Conservation (phyloP, 345 rosid species). For the Toxicodendron radicans region DNA sequence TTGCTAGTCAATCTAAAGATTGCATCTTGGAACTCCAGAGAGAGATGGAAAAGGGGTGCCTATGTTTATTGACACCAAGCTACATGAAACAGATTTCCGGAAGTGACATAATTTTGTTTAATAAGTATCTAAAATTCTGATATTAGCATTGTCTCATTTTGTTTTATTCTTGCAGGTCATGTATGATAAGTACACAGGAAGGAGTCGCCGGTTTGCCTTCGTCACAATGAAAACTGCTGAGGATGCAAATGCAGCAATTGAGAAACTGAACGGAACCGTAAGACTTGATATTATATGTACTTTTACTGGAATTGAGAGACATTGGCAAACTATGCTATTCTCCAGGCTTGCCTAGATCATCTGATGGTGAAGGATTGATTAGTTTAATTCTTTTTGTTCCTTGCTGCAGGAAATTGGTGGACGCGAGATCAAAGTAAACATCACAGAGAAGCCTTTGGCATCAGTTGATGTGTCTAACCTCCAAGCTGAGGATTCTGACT, state of each 20-base stretch:
- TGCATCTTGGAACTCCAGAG: not conserved
- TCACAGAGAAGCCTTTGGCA: slow-evolving; percentile 70
- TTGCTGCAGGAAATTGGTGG: slow-evolving; percentile 67
- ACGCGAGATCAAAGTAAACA: slow-evolving; percentile 79
- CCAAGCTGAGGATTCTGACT: slow-evolving; percentile 70
- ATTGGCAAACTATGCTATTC: not conserved
- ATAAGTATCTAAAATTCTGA: not conserved
- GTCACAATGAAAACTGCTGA: slow-evolving; percentile 82
- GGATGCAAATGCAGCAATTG: slow-evolving; percentile 76
- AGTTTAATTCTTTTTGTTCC: not conserved
- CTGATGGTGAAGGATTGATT: slow-evolving; percentile 2
- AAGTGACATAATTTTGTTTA: not conserved
- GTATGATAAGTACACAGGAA: slow-evolving; percentile 76
- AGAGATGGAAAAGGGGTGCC: not conserved
- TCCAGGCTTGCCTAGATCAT: not conserved
- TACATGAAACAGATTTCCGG: no score
- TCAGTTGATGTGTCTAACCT: slow-evolving; percentile 46
- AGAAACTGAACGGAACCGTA: slow-evolving; percentile 84
- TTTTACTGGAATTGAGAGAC: not conserved
- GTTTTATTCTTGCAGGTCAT: slow-evolving; percentile 46
- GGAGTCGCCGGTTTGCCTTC: slow-evolving; percentile 86
- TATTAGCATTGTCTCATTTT: not conserved
- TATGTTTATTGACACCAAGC: no score
- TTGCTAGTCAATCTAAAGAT: not conserved
- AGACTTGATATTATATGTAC: slow-evolving; percentile 17